Base-by-base conservation (phyloP, 2,329 filamentous ascomycete species). In the Paecilomyces niveus region DNA sequence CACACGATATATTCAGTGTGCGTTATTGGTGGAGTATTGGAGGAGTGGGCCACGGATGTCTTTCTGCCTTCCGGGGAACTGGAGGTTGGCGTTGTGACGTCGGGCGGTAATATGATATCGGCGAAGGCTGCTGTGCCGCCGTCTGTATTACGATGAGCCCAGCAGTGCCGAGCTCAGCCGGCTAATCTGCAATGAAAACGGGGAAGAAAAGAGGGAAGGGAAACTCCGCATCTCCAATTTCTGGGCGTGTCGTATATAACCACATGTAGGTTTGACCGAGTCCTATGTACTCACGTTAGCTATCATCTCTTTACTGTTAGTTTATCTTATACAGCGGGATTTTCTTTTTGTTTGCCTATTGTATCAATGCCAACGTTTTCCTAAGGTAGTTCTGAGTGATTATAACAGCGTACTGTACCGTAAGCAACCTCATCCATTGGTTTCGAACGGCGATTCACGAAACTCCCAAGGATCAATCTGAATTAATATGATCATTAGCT, bases 251-350 rank as follows among this genome's bases (percentile, higher is more conserved):
- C 66, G 70, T 67, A 71, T 70, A 73, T 72, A 73, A 71, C 71
- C 70, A 73, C 68, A 69, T 71, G 69, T 64, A 62, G 65, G 68
- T 68, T 66, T 70, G 69, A 70, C 70, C 70, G 67, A 70, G 69
- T 68, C 67, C 58, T 69, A 68, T 70, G 69, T 67, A 71, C 68
- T 66, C 65, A 66, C 60, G 60, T 67, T 67, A 55, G 54, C 54
- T 49, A 39, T 51, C 54, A 61, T 65, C 60, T 52, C 50, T 62
- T 64, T 64, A 62, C 63, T 67, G 66, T 64, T 64, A 66, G 61
- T 66, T 62, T 35, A 65, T 59, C 62, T 61, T 57, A 67, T 67
- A 67, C 64, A 66, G 67, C 61, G 63, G 66, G 65, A 65, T 64
- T 68, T 67, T 59, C 63, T 63, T 60, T 58, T 61, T 61, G 39